Evolutionary conservation across 352 stramenopile genomes (phyloP).

Genomic region (Phytophthora pseudosyringae): DNA sequence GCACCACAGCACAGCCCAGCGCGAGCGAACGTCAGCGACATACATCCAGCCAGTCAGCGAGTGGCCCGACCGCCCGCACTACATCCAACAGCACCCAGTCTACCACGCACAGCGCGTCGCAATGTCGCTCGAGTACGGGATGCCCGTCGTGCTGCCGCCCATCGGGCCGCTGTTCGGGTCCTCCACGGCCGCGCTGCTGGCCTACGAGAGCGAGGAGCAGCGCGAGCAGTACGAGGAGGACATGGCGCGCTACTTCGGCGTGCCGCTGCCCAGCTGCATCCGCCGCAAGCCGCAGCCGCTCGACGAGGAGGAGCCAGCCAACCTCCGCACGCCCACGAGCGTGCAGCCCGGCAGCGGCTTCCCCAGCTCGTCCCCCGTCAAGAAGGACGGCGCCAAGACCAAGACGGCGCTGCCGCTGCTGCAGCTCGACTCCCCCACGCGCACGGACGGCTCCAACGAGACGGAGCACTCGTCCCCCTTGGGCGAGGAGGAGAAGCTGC

Average conservation of each 20-base stretch:
- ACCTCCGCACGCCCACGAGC: slow-evolving; percentile 65
- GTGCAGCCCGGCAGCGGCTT: slow-evolving; percentile 48
- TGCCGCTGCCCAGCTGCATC: slow-evolving; percentile 36
- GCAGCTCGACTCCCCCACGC: slow-evolving; percentile 51
- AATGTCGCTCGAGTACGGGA: slow-evolving; percentile 45
- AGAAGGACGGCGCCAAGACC: slow-evolving; percentile 52
- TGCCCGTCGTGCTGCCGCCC: slow-evolving; percentile 59
- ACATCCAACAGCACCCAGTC: neutral
- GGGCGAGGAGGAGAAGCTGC: slow-evolving; percentile 69
- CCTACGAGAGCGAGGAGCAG: slow-evolving; percentile 41
- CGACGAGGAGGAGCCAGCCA: slow-evolving; percentile 26
- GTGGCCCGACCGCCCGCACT: neutral
- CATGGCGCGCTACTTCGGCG: slow-evolving; percentile 50
- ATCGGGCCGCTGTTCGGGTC: slow-evolving; percentile 57
- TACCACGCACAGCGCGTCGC: neutral
- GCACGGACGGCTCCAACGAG: slow-evolving; percentile 23
- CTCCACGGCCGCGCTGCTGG: slow-evolving; percentile 10
- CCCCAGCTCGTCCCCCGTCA: slow-evolving; percentile 66
- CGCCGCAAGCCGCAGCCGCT: slow-evolving; percentile 21
- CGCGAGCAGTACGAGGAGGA: slow-evolving; percentile 41
- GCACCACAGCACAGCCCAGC: slow-evolving; percentile 3
- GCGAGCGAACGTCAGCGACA: slow-evolving; percentile 18
- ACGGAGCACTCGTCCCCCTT: slow-evolving; percentile 15
- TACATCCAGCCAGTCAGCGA: slow-evolving; percentile 2
- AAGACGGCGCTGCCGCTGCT: slow-evolving; percentile 44